Conservation (phyloP, 768 basidiomycete genomes). For the Galerina sulciceps region DNA sequence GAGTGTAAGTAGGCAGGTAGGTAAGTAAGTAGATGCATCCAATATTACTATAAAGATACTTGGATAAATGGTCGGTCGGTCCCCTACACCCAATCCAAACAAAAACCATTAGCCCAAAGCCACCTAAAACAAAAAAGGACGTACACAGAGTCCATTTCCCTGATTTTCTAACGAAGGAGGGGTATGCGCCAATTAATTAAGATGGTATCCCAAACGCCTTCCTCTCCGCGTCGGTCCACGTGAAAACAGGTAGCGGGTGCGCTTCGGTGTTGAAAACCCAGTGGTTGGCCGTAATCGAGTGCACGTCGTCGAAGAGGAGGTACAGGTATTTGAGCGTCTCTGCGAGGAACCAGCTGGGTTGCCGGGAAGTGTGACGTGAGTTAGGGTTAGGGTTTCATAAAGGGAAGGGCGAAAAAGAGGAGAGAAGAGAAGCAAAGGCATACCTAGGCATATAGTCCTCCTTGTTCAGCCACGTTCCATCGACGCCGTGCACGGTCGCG, state of each 20-base stretch:
- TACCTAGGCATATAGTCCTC: constrained; percentile 78
- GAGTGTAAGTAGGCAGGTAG: no score
- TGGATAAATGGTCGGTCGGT: no score
- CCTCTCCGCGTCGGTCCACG: constrained; percentile 61
- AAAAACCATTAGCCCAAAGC: no score
- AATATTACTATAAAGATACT: no score
- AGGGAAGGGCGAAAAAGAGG: background rate
- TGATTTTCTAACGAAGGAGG: background rate
- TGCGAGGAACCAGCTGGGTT: constrained; percentile 45
- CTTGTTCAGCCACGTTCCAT: constrained; percentile 32
- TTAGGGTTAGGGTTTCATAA: background rate
- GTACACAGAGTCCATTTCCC: background rate
- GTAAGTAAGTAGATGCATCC: no score
- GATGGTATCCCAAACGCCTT: constrained; percentile 33
- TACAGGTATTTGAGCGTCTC: constrained; percentile 68
- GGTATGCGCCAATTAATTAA: background rate
- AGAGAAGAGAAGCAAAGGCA: constrained; percentile 11
- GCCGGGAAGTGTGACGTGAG: no score
- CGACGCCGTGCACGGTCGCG: constrained; percentile 53
- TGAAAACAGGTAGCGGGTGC: constrained; percentile 70
- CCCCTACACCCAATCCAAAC: no score
- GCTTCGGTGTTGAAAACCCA: constrained; percentile 76
- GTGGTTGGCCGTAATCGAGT: constrained; percentile 51
- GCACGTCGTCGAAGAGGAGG: constrained; percentile 63
- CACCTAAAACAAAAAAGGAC: no score